Conservation (phyloP, 2,329 filamentous ascomycete species). For the Aspergillus neotritici region DNA sequence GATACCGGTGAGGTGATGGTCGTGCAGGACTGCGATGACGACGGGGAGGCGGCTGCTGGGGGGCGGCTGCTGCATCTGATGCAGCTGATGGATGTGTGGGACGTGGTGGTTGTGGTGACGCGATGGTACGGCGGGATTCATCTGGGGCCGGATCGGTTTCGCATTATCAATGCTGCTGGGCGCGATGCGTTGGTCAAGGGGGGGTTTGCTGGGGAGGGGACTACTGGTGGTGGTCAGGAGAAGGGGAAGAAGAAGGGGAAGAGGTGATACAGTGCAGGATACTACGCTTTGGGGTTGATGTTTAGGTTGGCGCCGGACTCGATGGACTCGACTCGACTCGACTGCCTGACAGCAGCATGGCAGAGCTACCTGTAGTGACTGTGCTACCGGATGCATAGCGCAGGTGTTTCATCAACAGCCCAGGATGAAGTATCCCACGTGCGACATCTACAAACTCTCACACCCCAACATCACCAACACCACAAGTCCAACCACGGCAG, state of each 20-base stretch:
- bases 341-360: too few species aligned
- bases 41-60: conserved; percentile 90
- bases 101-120: conserved; percentile 86
- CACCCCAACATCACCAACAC: too few species aligned
- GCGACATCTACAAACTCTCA: too few species aligned
- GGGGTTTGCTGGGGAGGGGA: conserved; percentile 57
- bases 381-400: too few species aligned
- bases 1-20: conserved; percentile 43
- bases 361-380: too few species aligned
- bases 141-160: conserved; percentile 81
- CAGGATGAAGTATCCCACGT: too few species aligned
- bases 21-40: conserved; percentile 91
- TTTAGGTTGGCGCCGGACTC: not conserved
- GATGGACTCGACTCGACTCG: too few species aligned
- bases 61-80: conserved; percentile 79
- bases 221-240: conserved; percentile 5
- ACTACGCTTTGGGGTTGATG: not conserved
- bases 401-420: too few species aligned
- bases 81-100: conserved; percentile 92
- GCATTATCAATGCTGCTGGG: conserved; percentile 80
- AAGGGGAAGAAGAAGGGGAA: conserved; percentile 43
- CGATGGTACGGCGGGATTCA: conserved; percentile 93
- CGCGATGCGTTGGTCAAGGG: conserved; percentile 77
- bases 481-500: too few species aligned
- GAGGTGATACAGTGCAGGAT: conserved; percentile 26